Conservation (phyloP, 257 asterid species). For the Petunia axillaris region DNA sequence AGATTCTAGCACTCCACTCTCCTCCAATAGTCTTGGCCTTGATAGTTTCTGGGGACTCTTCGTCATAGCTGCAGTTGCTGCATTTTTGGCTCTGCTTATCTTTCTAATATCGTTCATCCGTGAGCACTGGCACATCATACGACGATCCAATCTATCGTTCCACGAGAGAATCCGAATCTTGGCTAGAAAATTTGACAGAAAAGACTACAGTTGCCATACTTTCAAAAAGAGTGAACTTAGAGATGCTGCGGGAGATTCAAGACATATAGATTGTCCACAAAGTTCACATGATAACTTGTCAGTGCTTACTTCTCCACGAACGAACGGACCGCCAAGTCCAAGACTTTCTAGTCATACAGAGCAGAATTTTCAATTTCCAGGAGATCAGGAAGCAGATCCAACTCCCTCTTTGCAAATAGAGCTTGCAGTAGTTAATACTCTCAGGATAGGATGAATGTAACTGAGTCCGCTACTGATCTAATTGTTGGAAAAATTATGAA, state of each 20-base stretch:
- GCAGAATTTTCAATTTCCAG: constrained; percentile 17
- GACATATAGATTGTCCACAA: constrained; percentile 15
- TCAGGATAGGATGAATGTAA: neutral
- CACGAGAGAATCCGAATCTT: neutral
- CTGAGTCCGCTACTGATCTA: neutral
- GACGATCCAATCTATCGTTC: neutral
- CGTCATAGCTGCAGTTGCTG: constrained; percentile 37
- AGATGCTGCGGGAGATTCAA: constrained; percentile 19
- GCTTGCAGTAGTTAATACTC: neutral
- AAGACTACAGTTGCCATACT: constrained; percentile 49
- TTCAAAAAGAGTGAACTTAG: constrained; percentile 31
- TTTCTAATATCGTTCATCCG: constrained; percentile 35
- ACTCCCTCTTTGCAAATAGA: neutral
- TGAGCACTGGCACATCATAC: constrained; percentile 27
- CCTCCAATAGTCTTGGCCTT: constrained; percentile 48
- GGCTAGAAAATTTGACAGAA: constrained; percentile 33
- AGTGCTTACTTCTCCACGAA: constrained; percentile 20
- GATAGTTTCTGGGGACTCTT: constrained; percentile 66
- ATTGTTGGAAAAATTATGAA: too few relatives aligned
- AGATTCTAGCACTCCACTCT: neutral
- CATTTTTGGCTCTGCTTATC: constrained; percentile 30
- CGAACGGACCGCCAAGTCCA: constrained; percentile 43
- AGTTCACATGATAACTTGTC: constrained; percentile 35
- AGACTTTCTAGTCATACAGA: constrained; percentile 34
- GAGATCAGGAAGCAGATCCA: constrained; percentile 16